These are phyloP conservation scores for Tremella mesenterica DNA, from an alignment of 768 basidiomycete genomes.

Conservation along the genomic window DNA sequence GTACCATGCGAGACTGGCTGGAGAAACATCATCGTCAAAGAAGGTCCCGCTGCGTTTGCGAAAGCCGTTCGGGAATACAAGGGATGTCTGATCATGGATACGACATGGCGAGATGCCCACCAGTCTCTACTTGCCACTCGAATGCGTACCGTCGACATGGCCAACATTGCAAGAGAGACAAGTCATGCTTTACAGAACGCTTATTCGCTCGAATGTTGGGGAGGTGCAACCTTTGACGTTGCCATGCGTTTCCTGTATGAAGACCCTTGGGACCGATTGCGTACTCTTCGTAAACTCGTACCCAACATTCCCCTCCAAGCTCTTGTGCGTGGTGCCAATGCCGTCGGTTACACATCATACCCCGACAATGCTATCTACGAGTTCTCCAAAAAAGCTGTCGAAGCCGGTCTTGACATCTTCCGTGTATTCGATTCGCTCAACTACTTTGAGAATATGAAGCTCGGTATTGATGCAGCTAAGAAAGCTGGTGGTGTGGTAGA, in stretches of 20 bases:
- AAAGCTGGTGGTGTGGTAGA: constrained; percentile 98
- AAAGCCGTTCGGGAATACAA: constrained; percentile 95
- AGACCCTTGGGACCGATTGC: constrained; percentile 97
- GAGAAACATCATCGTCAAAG: constrained; percentile 97
- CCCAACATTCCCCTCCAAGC: constrained; percentile 99
- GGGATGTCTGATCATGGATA: constrained; percentile 62
- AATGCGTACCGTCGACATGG: constrained; percentile 91
- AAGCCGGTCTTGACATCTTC: constrained; percentile 99
- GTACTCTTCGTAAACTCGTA: constrained; percentile 84
- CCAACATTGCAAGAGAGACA: constrained; percentile 96
- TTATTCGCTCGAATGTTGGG: constrained; percentile 97
- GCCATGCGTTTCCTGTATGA: constrained; percentile 99
- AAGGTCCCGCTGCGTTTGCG: constrained; percentile 96
- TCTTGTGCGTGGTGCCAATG: constrained; percentile 95
- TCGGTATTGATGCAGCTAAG: constrained; percentile 99
- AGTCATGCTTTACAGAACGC: constrained; percentile 90
- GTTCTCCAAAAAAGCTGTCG: constrained; percentile 99
- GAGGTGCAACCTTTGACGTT: constrained; percentile 97
- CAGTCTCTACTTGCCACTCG: constrained; percentile 95
- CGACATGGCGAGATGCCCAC: constrained; percentile 98
- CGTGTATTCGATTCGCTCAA: constrained; percentile 98
- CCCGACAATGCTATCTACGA: constrained; percentile 99
- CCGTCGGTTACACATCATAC: constrained; percentile 97
- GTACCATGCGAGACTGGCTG: constrained; percentile 81
- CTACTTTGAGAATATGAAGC: constrained; percentile 96